These are phyloP conservation scores for Panaeolus papilionaceus DNA, from an alignment of 768 basidiomycete genomes.

Conservation along the genomic window DNA sequence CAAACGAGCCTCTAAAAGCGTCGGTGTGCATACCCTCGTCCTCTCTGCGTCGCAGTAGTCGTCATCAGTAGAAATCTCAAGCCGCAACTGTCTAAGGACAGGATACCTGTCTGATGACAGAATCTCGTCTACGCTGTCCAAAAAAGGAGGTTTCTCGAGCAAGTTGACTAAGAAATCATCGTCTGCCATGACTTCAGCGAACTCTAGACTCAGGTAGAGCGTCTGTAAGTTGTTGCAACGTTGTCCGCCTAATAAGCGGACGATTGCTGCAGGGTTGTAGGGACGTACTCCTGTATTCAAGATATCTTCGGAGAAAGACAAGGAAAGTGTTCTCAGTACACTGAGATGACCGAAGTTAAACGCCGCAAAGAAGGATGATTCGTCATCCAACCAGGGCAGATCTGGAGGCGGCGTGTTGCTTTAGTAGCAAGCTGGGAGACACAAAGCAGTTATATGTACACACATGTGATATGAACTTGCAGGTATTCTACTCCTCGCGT, in stretches of 20 bases:
- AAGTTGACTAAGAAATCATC: not conserved
- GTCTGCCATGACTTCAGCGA: not conserved
- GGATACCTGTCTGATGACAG: not conserved
- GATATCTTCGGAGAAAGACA: not conserved
- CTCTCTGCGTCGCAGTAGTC: too few relatives aligned
- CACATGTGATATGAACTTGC: not conserved
- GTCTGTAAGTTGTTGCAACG: not conserved
- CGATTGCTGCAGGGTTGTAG: not conserved
- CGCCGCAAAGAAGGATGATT: not conserved
- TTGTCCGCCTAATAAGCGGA: not conserved
- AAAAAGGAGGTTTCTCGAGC: not conserved
- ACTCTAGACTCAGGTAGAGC: not conserved
- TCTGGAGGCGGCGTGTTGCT: too few relatives aligned
- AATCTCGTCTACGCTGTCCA: not conserved
- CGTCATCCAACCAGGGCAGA: not conserved
- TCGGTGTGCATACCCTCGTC: too few relatives aligned
- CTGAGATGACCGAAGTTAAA: not conserved
- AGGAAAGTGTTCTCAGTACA: not conserved
- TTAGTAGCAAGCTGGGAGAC: not conserved
- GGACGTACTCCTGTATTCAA: not conserved
- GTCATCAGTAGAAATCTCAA: not conserved
- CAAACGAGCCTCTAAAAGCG: too few relatives aligned
- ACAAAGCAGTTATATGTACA: not conserved
- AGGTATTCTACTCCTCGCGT: not conserved
- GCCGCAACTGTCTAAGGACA: not conserved